Evolutionary conservation across 2,329 filamentous ascomycete species (phyloP).

Genomic region (Fonsecaea nubica): DNA sequence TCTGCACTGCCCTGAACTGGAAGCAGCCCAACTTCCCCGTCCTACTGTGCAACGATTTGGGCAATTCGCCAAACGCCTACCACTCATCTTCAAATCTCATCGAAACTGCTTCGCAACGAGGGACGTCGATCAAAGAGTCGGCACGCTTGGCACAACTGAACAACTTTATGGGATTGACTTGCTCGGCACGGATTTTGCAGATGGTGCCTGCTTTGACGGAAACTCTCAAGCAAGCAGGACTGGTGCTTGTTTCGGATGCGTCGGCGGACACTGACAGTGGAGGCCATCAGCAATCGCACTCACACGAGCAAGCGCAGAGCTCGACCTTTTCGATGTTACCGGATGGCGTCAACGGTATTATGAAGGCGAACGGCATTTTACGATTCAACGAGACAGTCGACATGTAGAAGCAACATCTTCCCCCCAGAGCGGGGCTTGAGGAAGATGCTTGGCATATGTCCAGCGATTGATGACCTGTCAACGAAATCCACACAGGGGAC

Average conservation of each 20-base stretch:
- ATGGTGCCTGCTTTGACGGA: constrained; percentile 92
- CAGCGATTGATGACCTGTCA: constrained; percentile 4
- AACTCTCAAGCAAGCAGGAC: constrained; percentile 90
- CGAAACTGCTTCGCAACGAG: constrained; percentile 17
- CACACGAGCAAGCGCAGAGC: constrained; percentile 6
- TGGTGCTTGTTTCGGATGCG: constrained; percentile 90
- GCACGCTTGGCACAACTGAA: constrained; percentile 92
- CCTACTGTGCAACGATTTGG: constrained; percentile 91
- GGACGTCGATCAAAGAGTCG: constrained; percentile 90
- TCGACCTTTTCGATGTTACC: constrained; percentile 66
- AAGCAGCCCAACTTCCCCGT: constrained; percentile 98
- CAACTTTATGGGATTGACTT: constrained; percentile 97
- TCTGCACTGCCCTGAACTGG: constrained; percentile 97
- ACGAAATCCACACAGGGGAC: neutral
- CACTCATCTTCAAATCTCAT: constrained; percentile 47
- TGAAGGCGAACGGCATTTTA: constrained; percentile 85
- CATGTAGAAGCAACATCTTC: constrained; percentile 52
- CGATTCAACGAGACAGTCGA: constrained; percentile 93
- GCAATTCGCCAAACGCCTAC: constrained; percentile 56
- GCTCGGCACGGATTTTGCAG: constrained; percentile 83
- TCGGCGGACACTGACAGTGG: constrained; percentile 60
- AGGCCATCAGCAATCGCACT: constrained; percentile 33
- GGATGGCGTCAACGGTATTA: constrained; percentile 83
- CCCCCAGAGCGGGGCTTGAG: neutral
- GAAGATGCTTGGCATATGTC: neutral